Conservation (phyloP, 1,139 yeast species). For the Geotrichum bryndzae region DNA sequence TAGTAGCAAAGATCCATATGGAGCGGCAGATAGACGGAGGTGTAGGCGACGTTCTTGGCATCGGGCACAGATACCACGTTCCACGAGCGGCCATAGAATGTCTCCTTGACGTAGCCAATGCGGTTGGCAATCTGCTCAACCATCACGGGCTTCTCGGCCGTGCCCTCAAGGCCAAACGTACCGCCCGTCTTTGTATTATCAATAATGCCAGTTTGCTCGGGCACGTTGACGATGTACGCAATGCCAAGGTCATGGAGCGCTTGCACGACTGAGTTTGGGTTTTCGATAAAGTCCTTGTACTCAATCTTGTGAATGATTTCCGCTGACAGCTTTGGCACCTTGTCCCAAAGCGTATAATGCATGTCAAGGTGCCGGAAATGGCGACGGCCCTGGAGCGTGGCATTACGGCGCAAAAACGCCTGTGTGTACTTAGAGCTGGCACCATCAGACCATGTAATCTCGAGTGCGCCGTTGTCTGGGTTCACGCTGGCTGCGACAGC, state of each 20-base stretch:
- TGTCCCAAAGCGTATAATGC: conserved; percentile 33
- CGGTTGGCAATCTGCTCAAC: conserved; percentile 49
- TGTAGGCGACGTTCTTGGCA: conserved; percentile 73
- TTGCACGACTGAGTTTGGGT: conserved; percentile 41
- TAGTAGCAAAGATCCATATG: conserved; percentile 79
- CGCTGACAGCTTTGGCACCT: conserved; percentile 27
- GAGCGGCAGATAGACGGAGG: conserved; percentile 59
- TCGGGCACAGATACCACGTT: conserved; percentile 57
- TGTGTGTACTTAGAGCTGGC: conserved; percentile 45
- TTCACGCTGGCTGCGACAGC: conserved; percentile 32
- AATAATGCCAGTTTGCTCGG: conserved; percentile 34
- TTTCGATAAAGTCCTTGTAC: conserved; percentile 43
- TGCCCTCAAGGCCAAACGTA: conserved; percentile 19
- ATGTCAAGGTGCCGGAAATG: conserved; percentile 29
- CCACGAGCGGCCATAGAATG: conserved; percentile 70
- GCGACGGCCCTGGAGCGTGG: conserved; percentile 37
- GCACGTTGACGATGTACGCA: conserved; percentile 50
- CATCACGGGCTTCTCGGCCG: conserved; percentile 27
- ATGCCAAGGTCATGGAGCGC: conserved; percentile 56
- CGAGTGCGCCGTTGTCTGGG: conserved; percentile 34
- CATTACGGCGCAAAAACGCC: conserved; percentile 44
- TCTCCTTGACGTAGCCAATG: conserved; percentile 65
- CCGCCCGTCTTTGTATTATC: conserved; percentile 20
- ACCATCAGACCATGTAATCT: conserved; percentile 53
- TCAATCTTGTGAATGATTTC: conserved; percentile 32